Conservation (phyloP, 176 grass and related monocot species). For the Guadua angustifolia region DNA sequence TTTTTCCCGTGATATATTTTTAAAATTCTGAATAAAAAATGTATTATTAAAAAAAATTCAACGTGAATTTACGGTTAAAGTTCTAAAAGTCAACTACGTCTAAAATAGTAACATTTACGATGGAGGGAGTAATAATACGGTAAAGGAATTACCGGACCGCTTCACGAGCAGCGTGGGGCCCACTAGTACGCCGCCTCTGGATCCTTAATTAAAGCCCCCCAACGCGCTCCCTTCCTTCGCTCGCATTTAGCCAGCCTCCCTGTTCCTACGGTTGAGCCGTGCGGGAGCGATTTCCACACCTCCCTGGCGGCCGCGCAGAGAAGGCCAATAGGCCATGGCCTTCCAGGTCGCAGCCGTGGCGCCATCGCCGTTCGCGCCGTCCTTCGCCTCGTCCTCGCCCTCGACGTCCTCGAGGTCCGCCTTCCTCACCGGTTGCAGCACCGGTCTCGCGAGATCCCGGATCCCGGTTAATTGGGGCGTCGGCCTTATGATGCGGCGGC, state of each 20-base stretch:
- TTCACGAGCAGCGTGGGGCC: conserved; percentile 33
- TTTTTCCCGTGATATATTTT: too few relatives aligned
- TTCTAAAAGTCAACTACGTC: too few relatives aligned
- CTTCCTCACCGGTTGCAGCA: conserved; percentile 40
- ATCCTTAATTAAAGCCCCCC: conserved; percentile 41
- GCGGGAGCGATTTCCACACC: conserved; percentile 31
- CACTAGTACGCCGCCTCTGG: conserved; percentile 28
- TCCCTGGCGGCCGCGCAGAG: conserved; percentile 11
- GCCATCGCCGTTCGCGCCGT: conserved; percentile 37
- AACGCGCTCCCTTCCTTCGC: conserved; percentile 10
- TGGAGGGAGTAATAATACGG: too few relatives aligned
- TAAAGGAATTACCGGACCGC: too few relatives aligned
- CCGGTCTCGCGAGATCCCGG: conserved; percentile 42
- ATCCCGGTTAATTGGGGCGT: conserved; percentile 31
- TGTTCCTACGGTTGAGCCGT: background rate
- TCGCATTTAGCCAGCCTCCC: conserved; percentile 18
- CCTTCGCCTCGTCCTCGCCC: conserved; percentile 32
- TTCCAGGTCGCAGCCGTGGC: conserved; percentile 48
- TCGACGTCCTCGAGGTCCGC: conserved; percentile 45
- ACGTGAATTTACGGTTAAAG: too few relatives aligned
- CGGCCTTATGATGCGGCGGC: background rate
- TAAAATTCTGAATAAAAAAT: too few relatives aligned
- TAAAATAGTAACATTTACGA: too few relatives aligned
- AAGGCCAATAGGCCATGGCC: conserved; percentile 29
- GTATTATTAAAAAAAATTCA: too few relatives aligned